phyloP scores from a whole-genome alignment of 192 early-diverging fungal genomes.

The Entomortierella chlamydospora region DNA sequence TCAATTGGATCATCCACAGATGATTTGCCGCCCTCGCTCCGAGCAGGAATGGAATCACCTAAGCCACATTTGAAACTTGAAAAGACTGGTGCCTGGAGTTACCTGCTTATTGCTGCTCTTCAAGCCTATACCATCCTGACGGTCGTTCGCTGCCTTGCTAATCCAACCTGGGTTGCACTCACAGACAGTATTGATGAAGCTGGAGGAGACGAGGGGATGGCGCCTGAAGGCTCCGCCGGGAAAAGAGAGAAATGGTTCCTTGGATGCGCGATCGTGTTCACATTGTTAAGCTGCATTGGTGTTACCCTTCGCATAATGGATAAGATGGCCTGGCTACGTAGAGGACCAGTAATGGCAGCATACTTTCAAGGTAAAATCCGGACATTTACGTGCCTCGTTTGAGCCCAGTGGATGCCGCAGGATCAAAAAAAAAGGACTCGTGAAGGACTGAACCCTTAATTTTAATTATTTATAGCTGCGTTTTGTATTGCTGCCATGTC shows the following conservation, averaged over 20 bases:
- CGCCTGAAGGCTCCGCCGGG: conserved; percentile 10
- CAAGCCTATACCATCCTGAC: conserved; percentile 44
- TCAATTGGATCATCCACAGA: neutral
- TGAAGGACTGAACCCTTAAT: no score
- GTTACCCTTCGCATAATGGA: conserved; percentile 44
- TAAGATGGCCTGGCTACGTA: conserved; percentile 16
- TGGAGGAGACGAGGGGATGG: conserved; percentile 1
- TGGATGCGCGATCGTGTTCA: conserved; percentile 15
- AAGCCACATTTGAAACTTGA: conserved; percentile 15
- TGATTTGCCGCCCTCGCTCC: neutral
- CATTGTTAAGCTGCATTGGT: conserved; percentile 33
- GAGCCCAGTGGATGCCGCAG: neutral
- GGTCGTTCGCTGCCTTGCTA: conserved; percentile 30
- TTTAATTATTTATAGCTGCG: conserved; percentile 14
- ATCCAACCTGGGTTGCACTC: conserved; percentile 37
- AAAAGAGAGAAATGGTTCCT: conserved; percentile 11
- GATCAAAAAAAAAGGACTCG: no score
- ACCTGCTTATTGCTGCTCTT: conserved; percentile 17
- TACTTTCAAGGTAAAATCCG: conserved; percentile 35
- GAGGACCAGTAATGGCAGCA: conserved; percentile 11
- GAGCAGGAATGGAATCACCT: conserved; percentile 1
- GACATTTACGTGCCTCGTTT: neutral
- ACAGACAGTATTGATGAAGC: conserved; percentile 19
- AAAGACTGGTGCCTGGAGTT: conserved; percentile 21
- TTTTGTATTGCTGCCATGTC: conserved; percentile 27